Evolutionary conservation across 805 yeast genomes (phyloP), one percentile per base, ranked within the genome.

Genomic region (Dipodascus albidus): DNA sequence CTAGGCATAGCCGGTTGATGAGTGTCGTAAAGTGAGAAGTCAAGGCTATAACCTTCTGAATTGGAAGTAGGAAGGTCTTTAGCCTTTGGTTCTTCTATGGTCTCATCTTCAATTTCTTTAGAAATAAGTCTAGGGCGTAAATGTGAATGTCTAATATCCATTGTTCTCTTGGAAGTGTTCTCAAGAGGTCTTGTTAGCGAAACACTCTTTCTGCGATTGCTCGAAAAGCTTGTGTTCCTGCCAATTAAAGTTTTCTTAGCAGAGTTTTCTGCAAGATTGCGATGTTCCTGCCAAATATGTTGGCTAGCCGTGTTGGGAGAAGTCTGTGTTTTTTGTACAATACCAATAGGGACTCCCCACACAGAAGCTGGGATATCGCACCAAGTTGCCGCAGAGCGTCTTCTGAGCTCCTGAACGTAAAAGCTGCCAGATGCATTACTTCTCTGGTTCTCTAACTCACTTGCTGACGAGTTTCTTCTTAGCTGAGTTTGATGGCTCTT

Each of bases 81-180:
- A 6, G 9, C 20, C 6, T 38, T 38, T n/a, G 44, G 4, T 4
- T 38, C 44, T 38, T 38, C 44, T 11, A 38, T 4, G 9, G 20
- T 6, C 3, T 73, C 78, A 53, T 83, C 87, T 57, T 83, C 90
- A 38, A 85, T 82, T 64, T 85, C 93, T 21, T 83, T 78, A 1
- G 90, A 90, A 55, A 85, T 70, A 67, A 85, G 72, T 49, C 87
- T 74, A 23, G 85, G 85, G 52, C 79, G 65, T 50, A 69, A 56
- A 49, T 69, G 72, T 22, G 70, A 62, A 52, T 69, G 71, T 9
- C 69, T 60, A 38, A 67, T 64, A 35, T 69, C 71, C 68, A 69
- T 66, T 14, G 44, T 38, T 14, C 44, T 14, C 20, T 38, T 38
- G 20, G 6, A 11, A 6, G 15, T 8, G 6, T 38, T 17, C 17